phyloP scores from a whole-genome alignment of 257 asterid genomes.

The Primulina eburnea region DNA sequence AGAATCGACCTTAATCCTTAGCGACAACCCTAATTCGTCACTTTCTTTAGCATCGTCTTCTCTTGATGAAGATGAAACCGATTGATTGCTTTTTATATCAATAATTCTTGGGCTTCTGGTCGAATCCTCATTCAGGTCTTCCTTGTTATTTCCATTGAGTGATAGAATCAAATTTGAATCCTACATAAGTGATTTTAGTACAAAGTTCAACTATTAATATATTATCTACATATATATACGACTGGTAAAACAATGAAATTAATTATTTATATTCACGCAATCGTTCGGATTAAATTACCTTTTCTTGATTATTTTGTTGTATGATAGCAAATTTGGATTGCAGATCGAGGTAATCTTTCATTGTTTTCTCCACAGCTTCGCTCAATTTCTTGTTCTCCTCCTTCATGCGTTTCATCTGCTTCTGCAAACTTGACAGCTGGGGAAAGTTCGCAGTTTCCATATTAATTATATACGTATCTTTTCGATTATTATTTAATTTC shows the following conservation, averaged over 20 bases:
- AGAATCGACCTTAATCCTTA: conserved; percentile 48
- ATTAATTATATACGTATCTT: not conserved
- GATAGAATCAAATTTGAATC: conserved; percentile 35
- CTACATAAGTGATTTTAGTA: conserved; percentile 19
- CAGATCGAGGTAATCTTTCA: conserved; percentile 61
- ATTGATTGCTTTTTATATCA: conserved; percentile 24
- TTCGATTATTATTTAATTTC: not conserved
- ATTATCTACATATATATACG: no score
- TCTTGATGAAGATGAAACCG: conserved; percentile 24
- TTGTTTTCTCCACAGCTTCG: conserved; percentile 57
- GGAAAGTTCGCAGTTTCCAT: not conserved
- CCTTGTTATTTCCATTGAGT: conserved; percentile 31
- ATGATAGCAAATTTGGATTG: conserved; percentile 44
- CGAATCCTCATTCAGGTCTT: conserved; percentile 27
- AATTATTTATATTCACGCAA: not conserved
- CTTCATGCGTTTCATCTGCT: conserved; percentile 61
- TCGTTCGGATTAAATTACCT: conserved; percentile 30
- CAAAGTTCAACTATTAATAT: not conserved
- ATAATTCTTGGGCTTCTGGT: conserved; percentile 19
- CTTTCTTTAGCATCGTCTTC: conserved; percentile 23
- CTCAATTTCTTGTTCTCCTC: conserved; percentile 62
- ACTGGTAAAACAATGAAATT: not conserved
- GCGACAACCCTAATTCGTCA: conserved; percentile 60
- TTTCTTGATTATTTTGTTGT: conserved; percentile 36
- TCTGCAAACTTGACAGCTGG: conserved; percentile 47